Percentiles rank a stretch among this genome's conserved stretches.
Conservation (phyloP, 2,329 filamentous ascomycete genomes). For the Chrysosporium queenslandicum region DNA sequence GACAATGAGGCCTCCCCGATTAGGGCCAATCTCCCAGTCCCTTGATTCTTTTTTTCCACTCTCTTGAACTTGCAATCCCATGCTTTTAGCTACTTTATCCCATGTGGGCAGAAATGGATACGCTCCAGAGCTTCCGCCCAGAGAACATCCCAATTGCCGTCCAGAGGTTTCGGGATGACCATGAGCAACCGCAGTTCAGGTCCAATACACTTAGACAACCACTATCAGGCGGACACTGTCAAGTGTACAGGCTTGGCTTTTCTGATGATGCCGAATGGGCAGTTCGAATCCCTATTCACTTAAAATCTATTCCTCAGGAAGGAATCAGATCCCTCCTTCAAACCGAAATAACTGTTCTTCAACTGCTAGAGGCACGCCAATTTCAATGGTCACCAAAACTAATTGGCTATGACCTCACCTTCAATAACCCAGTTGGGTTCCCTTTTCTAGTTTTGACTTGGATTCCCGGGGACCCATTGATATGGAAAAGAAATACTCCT, state of each 20-base stretch:
- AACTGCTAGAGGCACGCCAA: slow-evolving; percentile 1
- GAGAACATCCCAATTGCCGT: slow-evolving; percentile 1
- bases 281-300: slow-evolving; percentile 7
- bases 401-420: slow-evolving; percentile 1
- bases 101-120: too few species aligned
- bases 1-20: too few species aligned
- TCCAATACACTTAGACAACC: not conserved
- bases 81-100: too few species aligned
- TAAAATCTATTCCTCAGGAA: not conserved
- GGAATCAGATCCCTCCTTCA: not conserved
- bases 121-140: not conserved
- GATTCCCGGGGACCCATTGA: not conserved
- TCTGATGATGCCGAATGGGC: slow-evolving; percentile 6
- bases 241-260: slow-evolving; percentile 10
- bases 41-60: not conserved
- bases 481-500: not conserved
- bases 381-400: slow-evolving; percentile 9
- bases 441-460: slow-evolving; percentile 9
- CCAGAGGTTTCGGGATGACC: slow-evolving; percentile 1
- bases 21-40: too few species aligned
- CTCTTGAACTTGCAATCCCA: too few species aligned
- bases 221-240: not conserved
- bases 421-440: slow-evolving; percentile 3
- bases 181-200: not conserved
- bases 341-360: slow-evolving; percentile 2